Conservation (phyloP, 2,329 filamentous ascomycete genomes). For the Aureobasidium musti region DNA sequence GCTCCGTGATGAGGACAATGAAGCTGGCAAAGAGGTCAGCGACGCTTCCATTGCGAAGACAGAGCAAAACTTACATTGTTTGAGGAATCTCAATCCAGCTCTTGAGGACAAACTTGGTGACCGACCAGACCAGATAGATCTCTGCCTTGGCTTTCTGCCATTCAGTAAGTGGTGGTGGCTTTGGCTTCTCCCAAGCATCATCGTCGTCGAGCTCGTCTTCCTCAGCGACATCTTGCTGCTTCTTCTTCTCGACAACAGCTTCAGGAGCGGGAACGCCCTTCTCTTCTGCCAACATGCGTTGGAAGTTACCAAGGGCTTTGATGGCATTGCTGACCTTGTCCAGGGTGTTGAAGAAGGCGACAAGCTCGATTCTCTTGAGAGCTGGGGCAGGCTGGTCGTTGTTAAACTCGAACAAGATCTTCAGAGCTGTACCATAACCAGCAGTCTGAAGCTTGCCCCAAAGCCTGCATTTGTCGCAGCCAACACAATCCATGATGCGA, state of each 20-base stretch:
- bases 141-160: constrained; percentile 66
- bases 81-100: constrained; percentile 71
- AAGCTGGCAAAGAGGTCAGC: constrained; percentile 29
- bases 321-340: constrained; percentile 82
- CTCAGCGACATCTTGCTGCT: constrained; percentile 31
- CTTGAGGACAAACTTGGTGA: constrained; percentile 65
- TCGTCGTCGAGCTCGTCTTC: constrained; percentile 36
- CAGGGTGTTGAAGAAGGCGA: constrained; percentile 92
- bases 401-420: constrained; percentile 94
- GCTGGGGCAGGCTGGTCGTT: constrained; percentile 66
- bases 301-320: constrained; percentile 72
- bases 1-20: constrained; percentile 57
- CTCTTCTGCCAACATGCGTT: constrained; percentile 49
- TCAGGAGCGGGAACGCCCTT: constrained; percentile 30
- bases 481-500: constrained; percentile 96
- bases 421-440: constrained; percentile 91
- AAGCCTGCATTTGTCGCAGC: constrained; percentile 95
- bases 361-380: constrained; percentile 85
- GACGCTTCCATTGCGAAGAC: constrained; percentile 11
- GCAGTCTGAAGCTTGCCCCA: constrained; percentile 98
- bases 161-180: constrained; percentile 49
- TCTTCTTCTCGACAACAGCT: constrained; percentile 41
- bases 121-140: constrained; percentile 61
- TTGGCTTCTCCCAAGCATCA: constrained; percentile 40
- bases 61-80: constrained; percentile 62